phyloP scores from a whole-genome alignment of 2,329 filamentous ascomycete species.

The Cryphonectria nitschkei region DNA sequence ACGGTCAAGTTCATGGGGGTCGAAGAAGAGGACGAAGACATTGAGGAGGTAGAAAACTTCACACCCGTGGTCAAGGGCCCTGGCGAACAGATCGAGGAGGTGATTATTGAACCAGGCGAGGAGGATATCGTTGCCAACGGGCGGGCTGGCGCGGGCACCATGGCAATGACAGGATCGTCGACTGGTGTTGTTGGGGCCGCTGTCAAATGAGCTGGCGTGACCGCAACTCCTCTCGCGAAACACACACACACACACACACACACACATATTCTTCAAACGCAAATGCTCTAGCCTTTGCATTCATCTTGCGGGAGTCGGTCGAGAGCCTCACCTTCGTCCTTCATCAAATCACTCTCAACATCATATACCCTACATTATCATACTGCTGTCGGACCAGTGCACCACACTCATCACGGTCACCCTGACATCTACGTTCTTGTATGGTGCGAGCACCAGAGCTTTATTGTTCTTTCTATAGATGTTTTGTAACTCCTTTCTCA shows the following conservation, averaged over 20 bases:
- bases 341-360: not conserved
- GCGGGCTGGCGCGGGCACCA: not conserved
- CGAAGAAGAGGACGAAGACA: slow-evolving; percentile 48
- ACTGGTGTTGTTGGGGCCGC: not conserved
- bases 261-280: not conserved
- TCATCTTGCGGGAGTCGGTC: not conserved
- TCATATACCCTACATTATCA: not conserved
- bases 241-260: not conserved
- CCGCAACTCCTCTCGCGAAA: not conserved
- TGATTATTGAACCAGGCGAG: slow-evolving; percentile 28
- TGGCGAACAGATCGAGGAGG: slow-evolving; percentile 29
- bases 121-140: slow-evolving; percentile 13
- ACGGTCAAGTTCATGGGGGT: slow-evolving; percentile 55
- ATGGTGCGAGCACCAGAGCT: not conserved
- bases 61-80: slow-evolving; percentile 28
- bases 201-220: not conserved
- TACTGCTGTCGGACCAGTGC: not conserved
- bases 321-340: not conserved
- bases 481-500: not conserved
- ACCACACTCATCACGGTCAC: not conserved
- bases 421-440: not conserved
- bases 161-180: not conserved
- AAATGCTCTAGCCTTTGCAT: not conserved
- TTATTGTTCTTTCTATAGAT: not conserved
- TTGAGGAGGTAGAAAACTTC: slow-evolving; percentile 40